phyloP scores from a whole-genome alignment of 2,329 filamentous ascomycete genomes.

The Fusarium denticulatum region DNA sequence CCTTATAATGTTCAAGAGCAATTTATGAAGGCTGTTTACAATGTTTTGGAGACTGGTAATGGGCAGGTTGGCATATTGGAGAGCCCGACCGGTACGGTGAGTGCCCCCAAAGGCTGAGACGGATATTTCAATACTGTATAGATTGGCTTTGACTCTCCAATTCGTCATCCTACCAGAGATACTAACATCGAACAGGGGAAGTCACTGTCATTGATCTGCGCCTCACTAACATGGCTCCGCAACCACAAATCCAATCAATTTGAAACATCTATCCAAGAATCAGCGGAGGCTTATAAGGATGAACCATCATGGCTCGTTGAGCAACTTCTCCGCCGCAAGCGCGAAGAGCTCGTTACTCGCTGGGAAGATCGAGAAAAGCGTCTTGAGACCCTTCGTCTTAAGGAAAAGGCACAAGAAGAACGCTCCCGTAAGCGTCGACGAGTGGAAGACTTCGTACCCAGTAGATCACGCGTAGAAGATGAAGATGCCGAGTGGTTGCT shows the following conservation, averaged over 20 bases:
- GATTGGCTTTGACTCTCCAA: background rate
- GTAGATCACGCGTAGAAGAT: slow-evolving; percentile 48
- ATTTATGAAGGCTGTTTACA: slow-evolving; percentile 87
- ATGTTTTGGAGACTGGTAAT: slow-evolving; percentile 74
- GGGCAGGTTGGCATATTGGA: slow-evolving; percentile 90
- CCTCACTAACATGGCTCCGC: slow-evolving; percentile 89
- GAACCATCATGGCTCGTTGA: slow-evolving; percentile 89
- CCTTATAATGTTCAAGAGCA: slow-evolving; percentile 89
- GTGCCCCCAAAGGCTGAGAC: slow-evolving; percentile 20
- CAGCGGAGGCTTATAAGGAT: slow-evolving; percentile 61
- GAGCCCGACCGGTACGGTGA: slow-evolving; percentile 84
- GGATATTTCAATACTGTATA: too few species aligned
- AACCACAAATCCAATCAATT: slow-evolving; percentile 74
- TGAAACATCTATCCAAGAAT: slow-evolving; percentile 61
- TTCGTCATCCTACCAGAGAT: background rate
- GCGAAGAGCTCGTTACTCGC: slow-evolving; percentile 70
- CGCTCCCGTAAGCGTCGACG: slow-evolving; percentile 59
- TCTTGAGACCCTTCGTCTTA: slow-evolving; percentile 71
- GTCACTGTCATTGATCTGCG: slow-evolving; percentile 90
- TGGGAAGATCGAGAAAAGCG: slow-evolving; percentile 80
- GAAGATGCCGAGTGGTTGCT: slow-evolving; percentile 79
- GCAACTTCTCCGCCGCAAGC: slow-evolving; percentile 75
- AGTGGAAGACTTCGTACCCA: slow-evolving; percentile 47
- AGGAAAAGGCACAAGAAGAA: slow-evolving; percentile 66
- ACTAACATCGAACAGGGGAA: slow-evolving; percentile 71